These are phyloP conservation scores for Penicillium sp. DNA, from an alignment of 2,329 filamentous ascomycete genomes.

Conservation along the genomic window DNA sequence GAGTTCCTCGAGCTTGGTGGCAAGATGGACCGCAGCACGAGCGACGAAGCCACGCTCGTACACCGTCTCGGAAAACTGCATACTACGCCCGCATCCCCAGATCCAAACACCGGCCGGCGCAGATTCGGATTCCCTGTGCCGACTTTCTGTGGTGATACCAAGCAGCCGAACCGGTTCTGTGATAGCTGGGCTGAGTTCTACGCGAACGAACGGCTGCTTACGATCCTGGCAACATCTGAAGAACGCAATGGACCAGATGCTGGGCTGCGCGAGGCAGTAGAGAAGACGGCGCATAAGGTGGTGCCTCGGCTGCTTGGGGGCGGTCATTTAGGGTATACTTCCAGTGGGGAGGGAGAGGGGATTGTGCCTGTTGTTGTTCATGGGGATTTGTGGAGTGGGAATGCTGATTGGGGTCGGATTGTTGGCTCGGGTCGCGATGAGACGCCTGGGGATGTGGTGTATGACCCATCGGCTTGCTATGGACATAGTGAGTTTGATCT, in stretches of 20 bases:
- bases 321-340: constrained; percentile 57
- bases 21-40: constrained; percentile 49
- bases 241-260: constrained; percentile 63
- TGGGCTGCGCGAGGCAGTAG: constrained; percentile 63
- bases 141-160: constrained; percentile 83
- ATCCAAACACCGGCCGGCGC: constrained; percentile 37
- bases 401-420: constrained; percentile 68
- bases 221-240: constrained; percentile 60
- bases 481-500: constrained; percentile 87
- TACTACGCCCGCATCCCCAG: constrained; percentile 65
- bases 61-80: constrained; percentile 77
- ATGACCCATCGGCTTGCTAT: constrained; percentile 77
- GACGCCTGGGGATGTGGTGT: constrained; percentile 71
- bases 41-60: constrained; percentile 56
- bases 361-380: constrained; percentile 80
- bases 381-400: constrained; percentile 92
- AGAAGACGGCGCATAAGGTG: constrained; percentile 62
- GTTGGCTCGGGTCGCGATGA: constrained; percentile 43
- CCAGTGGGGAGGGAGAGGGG: constrained; percentile 48
- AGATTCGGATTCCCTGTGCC: constrained; percentile 80
- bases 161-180: constrained; percentile 74
- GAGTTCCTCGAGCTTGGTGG: constrained; percentile 72
- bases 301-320: constrained; percentile 76
- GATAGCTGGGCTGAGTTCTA: constrained; percentile 84
- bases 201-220: constrained; percentile 69